These are phyloP conservation scores for Hydrangea macrophylla DNA, from an alignment of 148 eudicot genomes.

Conservation along the genomic window DNA sequence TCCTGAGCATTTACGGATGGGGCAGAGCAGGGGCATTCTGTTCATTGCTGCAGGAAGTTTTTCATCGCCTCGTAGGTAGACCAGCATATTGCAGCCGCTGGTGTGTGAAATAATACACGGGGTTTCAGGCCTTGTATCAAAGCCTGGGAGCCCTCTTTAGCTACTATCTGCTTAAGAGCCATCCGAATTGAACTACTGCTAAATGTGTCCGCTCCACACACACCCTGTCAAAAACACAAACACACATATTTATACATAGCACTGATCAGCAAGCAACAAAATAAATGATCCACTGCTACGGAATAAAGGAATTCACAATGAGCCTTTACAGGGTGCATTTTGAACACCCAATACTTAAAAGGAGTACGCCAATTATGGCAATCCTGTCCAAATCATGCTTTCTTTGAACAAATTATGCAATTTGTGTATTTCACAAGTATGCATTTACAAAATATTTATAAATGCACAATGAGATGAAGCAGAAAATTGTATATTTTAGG, in stretches of 20 bases:
- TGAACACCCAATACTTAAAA: not conserved
- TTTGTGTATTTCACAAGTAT: too few relatives aligned
- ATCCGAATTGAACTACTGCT: conserved; percentile 2
- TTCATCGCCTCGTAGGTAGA: conserved; percentile 1
- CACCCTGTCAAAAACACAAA: too few relatives aligned
- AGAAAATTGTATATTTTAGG: too few relatives aligned
- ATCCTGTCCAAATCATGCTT: too few relatives aligned
- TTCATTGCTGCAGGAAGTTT: not conserved
- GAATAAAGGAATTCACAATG: too few relatives aligned
- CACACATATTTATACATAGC: too few relatives aligned
- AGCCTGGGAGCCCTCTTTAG: conserved; percentile 8
- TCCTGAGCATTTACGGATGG: not conserved
- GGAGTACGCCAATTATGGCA: too few relatives aligned
- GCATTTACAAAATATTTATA: too few relatives aligned
- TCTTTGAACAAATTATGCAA: too few relatives aligned
- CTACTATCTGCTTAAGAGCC: conserved; percentile 7
- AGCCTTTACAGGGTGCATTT: not conserved
- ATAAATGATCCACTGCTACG: not conserved
- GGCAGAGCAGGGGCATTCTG: not conserved
- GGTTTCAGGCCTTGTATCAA: conserved; percentile 3
- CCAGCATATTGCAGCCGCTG: conserved; percentile 5
- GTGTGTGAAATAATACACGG: not conserved
- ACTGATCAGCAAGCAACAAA: not conserved
- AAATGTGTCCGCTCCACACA: conserved; percentile 3
- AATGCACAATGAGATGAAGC: too few relatives aligned